Percentiles rank a stretch among this genome's conserved stretches.
Conservation (phyloP, 176 grass and related monocot genomes). For the Oryza longistaminata region DNA sequence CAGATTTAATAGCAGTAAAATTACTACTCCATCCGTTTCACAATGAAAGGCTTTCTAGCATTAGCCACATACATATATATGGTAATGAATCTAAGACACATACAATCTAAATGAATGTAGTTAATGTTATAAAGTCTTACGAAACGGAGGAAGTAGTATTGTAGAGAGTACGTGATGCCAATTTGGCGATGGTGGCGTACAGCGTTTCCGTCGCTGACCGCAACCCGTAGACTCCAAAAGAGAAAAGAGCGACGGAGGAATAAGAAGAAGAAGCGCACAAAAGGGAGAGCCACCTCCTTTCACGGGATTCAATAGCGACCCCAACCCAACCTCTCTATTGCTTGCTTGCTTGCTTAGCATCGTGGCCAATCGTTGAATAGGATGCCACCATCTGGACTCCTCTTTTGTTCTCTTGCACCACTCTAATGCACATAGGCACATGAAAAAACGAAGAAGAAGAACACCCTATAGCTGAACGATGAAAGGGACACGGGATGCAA, state of each 20-base stretch:
- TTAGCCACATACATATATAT: too few relatives aligned
- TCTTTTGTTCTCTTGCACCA: constrained; percentile 27
- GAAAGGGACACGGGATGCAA: not conserved
- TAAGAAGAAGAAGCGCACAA: not conserved
- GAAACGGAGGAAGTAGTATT: too few relatives aligned
- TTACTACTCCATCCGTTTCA: too few relatives aligned
- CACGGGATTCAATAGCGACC: constrained; percentile 33
- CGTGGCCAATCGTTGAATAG: not conserved
- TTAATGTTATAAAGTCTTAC: too few relatives aligned
- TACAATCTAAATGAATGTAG: too few relatives aligned
- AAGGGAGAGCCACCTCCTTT: constrained; percentile 16
- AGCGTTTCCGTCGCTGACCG: not conserved
- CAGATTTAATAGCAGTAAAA: not conserved
- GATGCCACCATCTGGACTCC: constrained; percentile 13
- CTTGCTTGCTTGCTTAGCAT: not conserved
- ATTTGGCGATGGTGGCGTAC: not conserved
- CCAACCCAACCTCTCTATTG: too few relatives aligned
- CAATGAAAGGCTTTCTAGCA: too few relatives aligned
- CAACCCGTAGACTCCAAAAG: not conserved
- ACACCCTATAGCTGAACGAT: not conserved
- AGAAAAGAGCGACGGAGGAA: not conserved
- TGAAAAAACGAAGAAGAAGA: not conserved
- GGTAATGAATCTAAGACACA: too few relatives aligned
- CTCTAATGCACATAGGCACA: not conserved
- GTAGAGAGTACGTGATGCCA: not conserved